Base-by-base conservation (phyloP, 768 basidiomycete species). In the Mycena amicta region DNA sequence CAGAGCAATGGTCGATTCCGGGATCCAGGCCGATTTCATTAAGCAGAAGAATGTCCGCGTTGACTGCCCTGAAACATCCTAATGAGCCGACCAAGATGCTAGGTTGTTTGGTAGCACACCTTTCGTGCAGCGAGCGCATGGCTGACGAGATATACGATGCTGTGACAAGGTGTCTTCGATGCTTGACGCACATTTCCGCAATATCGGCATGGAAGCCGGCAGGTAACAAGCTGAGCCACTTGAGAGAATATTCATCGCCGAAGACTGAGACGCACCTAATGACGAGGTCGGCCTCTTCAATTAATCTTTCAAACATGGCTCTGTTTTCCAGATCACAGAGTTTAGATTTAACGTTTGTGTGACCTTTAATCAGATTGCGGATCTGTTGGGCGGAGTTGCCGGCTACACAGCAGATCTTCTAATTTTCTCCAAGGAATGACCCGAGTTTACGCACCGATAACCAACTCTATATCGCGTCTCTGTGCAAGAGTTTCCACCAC, bases 1-100 rank as follows among this genome's bases (percentile, higher is more conserved):
- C 94, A 12, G 91, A 92, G 70, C 90, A 88, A 67, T 95, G 93
- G 71, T 95, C 93, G 54, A 95, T 87, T 2, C 93, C 93, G 0
- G 93, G 93, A 69, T 95, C 93, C 1, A 95, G 78, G 1, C 92
- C 91, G 33, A 96, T 92, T 72, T 98, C 95, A 63, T 93, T 95
- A 41, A 97, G 78, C 1, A 97, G 74, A 1, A 95, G 74, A 5
- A 95, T 82, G 30, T 83, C 82, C 1, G 85, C 80, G 3, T 78
- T 67, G 33, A 77, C 59, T 3, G 93, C 92, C 3, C 92, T 89
- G 3, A 33, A 26, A n/a, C n/a, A n/a, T n/a, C 16, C 31, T 40
- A 41, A 49, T 59, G 33, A 52, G 58, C 22, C 43, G 39, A 49
- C 28, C 46, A 27, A 40, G 12, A 30, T 20, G 15, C 11, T 37